Conservation (phyloP, 805 yeast genomes). For the Peterozyma xylosa region DNA sequence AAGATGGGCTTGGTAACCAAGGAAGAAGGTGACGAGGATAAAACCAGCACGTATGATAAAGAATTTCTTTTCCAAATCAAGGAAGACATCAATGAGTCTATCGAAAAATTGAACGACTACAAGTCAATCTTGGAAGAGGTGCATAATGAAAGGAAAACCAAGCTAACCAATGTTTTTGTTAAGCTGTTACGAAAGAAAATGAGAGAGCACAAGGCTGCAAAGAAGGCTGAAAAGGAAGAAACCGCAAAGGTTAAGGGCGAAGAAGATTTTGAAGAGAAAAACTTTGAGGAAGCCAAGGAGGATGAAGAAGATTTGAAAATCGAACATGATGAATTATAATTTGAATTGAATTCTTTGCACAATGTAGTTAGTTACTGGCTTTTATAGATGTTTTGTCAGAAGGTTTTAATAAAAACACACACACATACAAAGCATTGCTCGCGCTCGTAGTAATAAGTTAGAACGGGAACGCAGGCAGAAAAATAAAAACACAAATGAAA, state of each 20-base stretch:
- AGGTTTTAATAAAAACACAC: too few relatives aligned
- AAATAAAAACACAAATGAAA: background rate
- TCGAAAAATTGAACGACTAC: slow-evolving; percentile 12
- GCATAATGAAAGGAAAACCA: slow-evolving; percentile 20
- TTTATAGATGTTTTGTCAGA: too few relatives aligned
- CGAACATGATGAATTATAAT: background rate
- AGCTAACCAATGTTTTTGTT: slow-evolving; percentile 11
- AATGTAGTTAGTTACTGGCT: too few relatives aligned
- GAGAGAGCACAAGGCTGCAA: slow-evolving; percentile 3
- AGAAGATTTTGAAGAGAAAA: background rate
- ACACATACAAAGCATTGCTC: too few relatives aligned
- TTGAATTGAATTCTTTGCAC: background rate
- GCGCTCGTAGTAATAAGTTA: too few relatives aligned
- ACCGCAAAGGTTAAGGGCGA: background rate
- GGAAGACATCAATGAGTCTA: slow-evolving; percentile 13
- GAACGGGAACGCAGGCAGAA: too few relatives aligned
- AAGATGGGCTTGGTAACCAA: slow-evolving; percentile 16
- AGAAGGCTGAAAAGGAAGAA: background rate
- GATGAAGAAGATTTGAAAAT: background rate
- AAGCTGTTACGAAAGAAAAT: slow-evolving; percentile 5
- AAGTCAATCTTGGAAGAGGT: slow-evolving; percentile 14
- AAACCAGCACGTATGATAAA: slow-evolving; percentile 11
- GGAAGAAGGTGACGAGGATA: slow-evolving; percentile 11
- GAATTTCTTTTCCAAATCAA: slow-evolving; percentile 17
- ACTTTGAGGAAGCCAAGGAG: background rate